Base-by-base conservation (phyloP, 176 grass and related monocot species). In the Bromus sterilis region DNA sequence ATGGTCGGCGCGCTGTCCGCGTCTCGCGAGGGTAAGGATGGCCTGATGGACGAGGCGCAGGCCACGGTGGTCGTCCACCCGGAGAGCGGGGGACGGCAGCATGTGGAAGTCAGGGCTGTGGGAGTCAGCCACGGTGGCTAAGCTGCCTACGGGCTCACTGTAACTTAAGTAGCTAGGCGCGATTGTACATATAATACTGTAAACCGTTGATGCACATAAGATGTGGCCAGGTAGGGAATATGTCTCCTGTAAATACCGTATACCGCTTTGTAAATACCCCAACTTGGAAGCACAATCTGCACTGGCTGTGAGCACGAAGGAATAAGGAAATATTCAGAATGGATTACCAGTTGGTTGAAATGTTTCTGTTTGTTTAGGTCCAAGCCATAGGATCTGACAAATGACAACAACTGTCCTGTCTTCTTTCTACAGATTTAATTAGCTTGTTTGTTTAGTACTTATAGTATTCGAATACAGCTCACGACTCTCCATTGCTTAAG, bases 61-160 rank as follows among this genome's bases (percentile, higher is more conserved):
- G 86, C 90, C 6, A 89, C 90, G 0, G 23, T 93, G 25, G 15
- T 89, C 1, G 62, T 91, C 64, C 90, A 94, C 46, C 79, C 82
- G 2, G 85, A 87, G 68, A 82, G 67, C n/a, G 39, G 82, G 26
- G 88, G 86, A 15, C 78, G 59, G 24, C 92, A 91, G 42, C 89
- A 86, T 78, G 89, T 92, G 55, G 86, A 87, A 75, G 65, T 94
- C 55, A 89, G 78, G 75, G 92, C 92, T 23, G 53, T 93, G 29
- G 87, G 82, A 67, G 59, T 93, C n/a, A 77, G 78, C 84, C 90
- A 74, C 76, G 81, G 71, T 58, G 56, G 26, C 7, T 78, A 80
- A 24, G n/a, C n/a, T n/a, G n/a, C n/a, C 11, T 25, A 76, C 2
- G n/a, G 46, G 16, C 43, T 5, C 5, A 46, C 14, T 48, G 4